A percentile compares a stretch with the other conserved stretches of the same genome.
Conservation (phyloP, 106 monocot species). For the Platanthera zijinensis region DNA sequence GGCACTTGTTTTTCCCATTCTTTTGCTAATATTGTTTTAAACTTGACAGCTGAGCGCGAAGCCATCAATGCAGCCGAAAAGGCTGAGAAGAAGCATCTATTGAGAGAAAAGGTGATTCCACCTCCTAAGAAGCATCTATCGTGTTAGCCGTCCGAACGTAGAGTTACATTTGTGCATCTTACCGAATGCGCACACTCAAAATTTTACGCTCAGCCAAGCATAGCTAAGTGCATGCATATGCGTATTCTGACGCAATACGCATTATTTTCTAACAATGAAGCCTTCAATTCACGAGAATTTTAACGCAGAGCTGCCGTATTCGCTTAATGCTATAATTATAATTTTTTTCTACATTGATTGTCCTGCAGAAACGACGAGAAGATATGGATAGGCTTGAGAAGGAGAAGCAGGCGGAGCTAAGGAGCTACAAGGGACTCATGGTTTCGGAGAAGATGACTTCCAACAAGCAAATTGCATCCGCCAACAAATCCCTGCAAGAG, state of each 20-base stretch:
- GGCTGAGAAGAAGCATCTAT: constrained; percentile 21
- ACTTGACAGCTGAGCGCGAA: constrained; percentile 21
- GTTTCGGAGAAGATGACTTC: constrained; percentile 96
- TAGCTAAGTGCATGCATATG: no score
- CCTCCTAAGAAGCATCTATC: neutral
- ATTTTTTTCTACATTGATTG: neutral
- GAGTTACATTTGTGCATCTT: no score
- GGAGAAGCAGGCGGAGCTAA: constrained; percentile 70
- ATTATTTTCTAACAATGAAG: no score
- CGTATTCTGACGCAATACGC: no score
- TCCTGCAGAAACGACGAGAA: constrained; percentile 63
- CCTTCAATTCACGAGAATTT: no score
- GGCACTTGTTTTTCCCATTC: no score
- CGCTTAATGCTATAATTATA: no score
- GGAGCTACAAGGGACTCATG: constrained; percentile 98
- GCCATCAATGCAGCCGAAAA: constrained; percentile 21
- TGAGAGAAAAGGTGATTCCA: constrained; percentile 16
- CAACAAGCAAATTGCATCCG: constrained; percentile 88
- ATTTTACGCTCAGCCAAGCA: no score
- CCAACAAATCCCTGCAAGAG: constrained; percentile 54
- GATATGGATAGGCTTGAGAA: constrained; percentile 86
- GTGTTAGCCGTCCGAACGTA: no score
- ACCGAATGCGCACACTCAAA: no score
- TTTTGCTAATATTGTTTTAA: no score
- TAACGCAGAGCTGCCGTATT: no score